phyloP scores from a whole-genome alignment of 305 asterid species.

The Fraxinus velutina region DNA sequence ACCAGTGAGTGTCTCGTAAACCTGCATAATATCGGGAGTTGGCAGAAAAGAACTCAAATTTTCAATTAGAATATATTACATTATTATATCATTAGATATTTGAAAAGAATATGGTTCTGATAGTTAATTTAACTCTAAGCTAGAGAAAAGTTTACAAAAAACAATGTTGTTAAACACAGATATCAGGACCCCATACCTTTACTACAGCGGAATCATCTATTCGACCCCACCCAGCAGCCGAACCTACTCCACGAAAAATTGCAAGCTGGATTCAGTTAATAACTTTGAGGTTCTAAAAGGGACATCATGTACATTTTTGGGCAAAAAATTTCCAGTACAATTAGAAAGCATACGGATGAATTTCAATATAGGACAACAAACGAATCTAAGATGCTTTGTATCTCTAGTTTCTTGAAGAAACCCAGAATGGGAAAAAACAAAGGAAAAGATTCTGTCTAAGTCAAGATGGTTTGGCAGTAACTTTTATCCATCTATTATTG shows the following conservation, averaged over 20 bases:
- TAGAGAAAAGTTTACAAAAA: background rate
- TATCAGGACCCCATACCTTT: constrained; percentile 55
- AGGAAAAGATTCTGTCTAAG: background rate
- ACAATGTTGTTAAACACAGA: constrained; percentile 13
- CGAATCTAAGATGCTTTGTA: background rate
- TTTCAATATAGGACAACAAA: constrained; percentile 5
- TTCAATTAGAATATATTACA: constrained; percentile 1
- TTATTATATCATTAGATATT: constrained; percentile 11
- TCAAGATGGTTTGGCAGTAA: background rate
- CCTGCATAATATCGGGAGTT: constrained; percentile 45
- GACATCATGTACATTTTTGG: constrained; percentile 2
- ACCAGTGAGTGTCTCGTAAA: constrained; percentile 91
- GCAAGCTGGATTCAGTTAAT: constrained; percentile 12
- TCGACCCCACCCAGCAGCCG: constrained; percentile 99
- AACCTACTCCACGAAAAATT: constrained; percentile 54
- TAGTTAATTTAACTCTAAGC: constrained; percentile 12
- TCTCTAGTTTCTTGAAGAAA: background rate
- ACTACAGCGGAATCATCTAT: constrained; percentile 93
- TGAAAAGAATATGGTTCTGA: background rate
- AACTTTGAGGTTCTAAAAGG: constrained; percentile 14
- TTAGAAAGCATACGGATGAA: background rate
- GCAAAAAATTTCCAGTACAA: background rate
- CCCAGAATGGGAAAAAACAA: background rate
- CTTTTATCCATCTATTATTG: background rate
- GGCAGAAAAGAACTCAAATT: constrained; percentile 1